A percentile compares a stretch with the other conserved stretches of the same genome.
Evolutionary conservation across 345 rosid genomes (phyloP).

Genomic region (Citrus glauca): DNA sequence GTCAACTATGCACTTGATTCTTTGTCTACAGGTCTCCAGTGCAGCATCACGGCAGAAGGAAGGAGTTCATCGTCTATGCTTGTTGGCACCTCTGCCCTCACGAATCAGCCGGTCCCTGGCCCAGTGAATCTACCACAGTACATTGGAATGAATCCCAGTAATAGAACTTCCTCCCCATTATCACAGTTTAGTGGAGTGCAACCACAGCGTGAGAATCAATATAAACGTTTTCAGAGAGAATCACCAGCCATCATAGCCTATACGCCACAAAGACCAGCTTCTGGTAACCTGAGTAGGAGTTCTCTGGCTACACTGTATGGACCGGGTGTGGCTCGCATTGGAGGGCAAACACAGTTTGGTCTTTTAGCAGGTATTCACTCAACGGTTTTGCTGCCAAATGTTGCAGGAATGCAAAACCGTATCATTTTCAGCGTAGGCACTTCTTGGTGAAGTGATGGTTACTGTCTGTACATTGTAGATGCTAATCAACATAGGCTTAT

Average conservation of each 20-base stretch:
- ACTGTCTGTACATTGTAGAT: too few relatives aligned
- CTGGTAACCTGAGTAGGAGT: background rate
- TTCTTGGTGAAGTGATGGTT: background rate
- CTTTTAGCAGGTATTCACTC: background rate
- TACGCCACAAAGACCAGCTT: background rate
- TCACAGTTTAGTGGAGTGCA: background rate
- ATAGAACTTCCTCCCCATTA: background rate
- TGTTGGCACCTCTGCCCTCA: background rate
- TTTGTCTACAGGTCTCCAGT: background rate
- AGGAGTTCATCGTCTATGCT: conserved; percentile 1
- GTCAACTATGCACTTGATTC: too few relatives aligned
- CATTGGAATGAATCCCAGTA: background rate
- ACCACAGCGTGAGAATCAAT: background rate
- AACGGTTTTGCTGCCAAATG: background rate
- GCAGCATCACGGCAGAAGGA: background rate
- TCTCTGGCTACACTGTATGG: background rate
- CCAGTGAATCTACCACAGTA: background rate
- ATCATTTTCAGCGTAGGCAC: background rate
- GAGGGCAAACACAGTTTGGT: background rate
- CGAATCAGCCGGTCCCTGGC: background rate
- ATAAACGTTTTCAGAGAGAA: conserved; percentile 20
- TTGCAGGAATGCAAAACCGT: background rate
- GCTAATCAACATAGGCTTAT: too few relatives aligned
- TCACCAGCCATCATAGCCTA: background rate
- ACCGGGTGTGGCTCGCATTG: background rate